Evolutionary conservation across 139 green algal species (phyloP).

Genomic region (Astrephomene gubernaculifera): DNA sequence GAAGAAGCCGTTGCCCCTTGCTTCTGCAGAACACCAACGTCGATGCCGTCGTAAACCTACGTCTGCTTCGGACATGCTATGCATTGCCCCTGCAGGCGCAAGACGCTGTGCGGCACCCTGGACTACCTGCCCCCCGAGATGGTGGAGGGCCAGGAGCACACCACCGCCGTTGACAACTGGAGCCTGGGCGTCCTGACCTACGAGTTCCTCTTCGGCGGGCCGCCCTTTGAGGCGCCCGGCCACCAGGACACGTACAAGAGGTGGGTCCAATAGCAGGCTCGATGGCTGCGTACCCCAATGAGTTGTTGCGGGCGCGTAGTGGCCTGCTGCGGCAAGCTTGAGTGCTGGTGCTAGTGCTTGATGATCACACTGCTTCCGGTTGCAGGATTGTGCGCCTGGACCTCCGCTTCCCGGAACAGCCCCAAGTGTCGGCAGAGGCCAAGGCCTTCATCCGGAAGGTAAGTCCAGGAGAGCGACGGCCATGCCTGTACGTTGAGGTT

Average conservation of each 20-base stretch:
- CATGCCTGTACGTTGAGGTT: no score
- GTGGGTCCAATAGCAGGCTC: no score
- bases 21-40: no score
- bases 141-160: slow-evolving; percentile 85
- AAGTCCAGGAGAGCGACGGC: no score
- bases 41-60: no score
- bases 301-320: not conserved
- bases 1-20: not conserved
- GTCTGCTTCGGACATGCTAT: no score
- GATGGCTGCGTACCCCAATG: not conserved
- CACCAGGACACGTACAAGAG: slow-evolving; percentile 72
- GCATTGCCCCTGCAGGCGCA: slow-evolving; percentile 72
- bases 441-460: slow-evolving; percentile 90
- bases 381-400: slow-evolving; percentile 93
- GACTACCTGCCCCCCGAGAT: slow-evolving; percentile 99
- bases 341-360: no score
- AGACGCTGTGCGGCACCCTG: slow-evolving; percentile 98
- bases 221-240: slow-evolving; percentile 95
- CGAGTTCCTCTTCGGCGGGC: slow-evolving; percentile 95
- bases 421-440: slow-evolving; percentile 70
- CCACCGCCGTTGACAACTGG: slow-evolving; percentile 93
- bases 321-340: no score
- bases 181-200: slow-evolving; percentile 95
- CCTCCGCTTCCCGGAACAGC: slow-evolving; percentile 84
- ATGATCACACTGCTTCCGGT: no score